phyloP scores from a whole-genome alignment of 495 filamentous ascomycete species.

The Neurospora tetraspora region DNA sequence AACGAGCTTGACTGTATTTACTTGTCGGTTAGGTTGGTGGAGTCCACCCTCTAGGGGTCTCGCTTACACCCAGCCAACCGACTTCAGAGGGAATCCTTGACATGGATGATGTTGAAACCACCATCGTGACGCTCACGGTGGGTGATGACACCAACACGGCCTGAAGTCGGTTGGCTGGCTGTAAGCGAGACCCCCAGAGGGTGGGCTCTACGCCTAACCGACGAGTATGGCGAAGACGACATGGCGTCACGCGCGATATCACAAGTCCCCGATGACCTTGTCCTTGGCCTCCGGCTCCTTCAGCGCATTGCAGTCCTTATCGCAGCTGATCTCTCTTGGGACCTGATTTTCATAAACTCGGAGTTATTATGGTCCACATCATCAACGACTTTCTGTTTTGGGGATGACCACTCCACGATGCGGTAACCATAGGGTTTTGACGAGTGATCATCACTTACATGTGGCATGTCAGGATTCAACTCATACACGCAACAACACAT shows the following conservation, averaged over 20 bases:
- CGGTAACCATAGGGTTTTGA: neutral
- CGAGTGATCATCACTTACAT: neutral
- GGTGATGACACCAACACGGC: too few relatives aligned
- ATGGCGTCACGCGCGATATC: neutral
- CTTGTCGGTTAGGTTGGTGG: too few relatives aligned
- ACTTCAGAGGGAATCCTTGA: too few relatives aligned
- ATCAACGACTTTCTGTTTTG: neutral
- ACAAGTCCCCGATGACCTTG: neutral
- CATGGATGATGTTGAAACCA: too few relatives aligned
- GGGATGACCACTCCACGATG: neutral
- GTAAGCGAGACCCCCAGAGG: too few relatives aligned
- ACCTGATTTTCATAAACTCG: neutral
- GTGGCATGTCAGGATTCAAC: neutral
- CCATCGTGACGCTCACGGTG: too few relatives aligned
- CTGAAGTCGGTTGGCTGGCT: too few relatives aligned
- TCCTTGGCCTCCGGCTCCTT: neutral
- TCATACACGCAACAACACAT: conserved; percentile 10
- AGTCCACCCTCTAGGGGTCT: too few relatives aligned
- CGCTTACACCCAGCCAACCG: too few relatives aligned
- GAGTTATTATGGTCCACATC: neutral
- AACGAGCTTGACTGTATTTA: neutral
- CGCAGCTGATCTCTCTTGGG: conserved; percentile 4
- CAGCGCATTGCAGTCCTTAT: conserved; percentile 2
- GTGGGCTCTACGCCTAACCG: too few relatives aligned
- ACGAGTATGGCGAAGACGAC: neutral